Conservation (phyloP, 164 flowering plant species). For the Annona cherimola region DNA sequence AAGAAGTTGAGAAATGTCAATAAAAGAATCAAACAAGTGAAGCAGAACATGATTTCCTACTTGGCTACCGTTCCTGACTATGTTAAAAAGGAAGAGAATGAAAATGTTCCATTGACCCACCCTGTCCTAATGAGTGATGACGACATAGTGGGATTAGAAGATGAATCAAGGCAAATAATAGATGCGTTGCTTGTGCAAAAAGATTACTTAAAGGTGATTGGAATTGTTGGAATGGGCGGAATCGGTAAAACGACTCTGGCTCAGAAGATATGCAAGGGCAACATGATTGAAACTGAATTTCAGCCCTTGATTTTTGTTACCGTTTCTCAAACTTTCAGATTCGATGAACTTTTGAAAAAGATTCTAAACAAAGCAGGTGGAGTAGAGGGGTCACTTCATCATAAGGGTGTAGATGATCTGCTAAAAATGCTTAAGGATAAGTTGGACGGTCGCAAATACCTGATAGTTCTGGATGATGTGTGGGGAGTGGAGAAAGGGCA, state of each 20-base stretch:
- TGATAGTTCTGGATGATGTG: constrained; percentile 1
- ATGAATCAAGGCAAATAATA: not conserved
- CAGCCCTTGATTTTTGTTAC: not conserved
- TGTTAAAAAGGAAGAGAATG: not conserved
- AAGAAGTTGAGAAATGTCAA: not conserved
- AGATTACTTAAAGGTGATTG: not conserved
- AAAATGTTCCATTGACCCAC: not conserved
- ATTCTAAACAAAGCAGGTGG: not conserved
- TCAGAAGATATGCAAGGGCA: not conserved
- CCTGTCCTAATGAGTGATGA: not conserved
- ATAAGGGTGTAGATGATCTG: not conserved
- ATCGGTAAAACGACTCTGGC: not conserved
- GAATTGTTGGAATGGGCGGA: not conserved
- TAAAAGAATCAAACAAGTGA: not conserved
- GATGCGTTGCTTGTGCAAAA: not conserved
- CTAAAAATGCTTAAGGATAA: not conserved
- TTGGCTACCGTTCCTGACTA: not conserved
- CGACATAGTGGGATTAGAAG: not conserved
- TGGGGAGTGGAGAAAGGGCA: not conserved
- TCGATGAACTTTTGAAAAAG: not conserved
- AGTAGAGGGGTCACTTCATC: not conserved
- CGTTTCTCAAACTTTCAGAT: not conserved
- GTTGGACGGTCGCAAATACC: not conserved
- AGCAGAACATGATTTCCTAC: not conserved
- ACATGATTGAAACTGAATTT: not conserved